Base-by-base conservation (phyloP, 352 stramenopile species). In the Peronospora farinosa region DNA sequence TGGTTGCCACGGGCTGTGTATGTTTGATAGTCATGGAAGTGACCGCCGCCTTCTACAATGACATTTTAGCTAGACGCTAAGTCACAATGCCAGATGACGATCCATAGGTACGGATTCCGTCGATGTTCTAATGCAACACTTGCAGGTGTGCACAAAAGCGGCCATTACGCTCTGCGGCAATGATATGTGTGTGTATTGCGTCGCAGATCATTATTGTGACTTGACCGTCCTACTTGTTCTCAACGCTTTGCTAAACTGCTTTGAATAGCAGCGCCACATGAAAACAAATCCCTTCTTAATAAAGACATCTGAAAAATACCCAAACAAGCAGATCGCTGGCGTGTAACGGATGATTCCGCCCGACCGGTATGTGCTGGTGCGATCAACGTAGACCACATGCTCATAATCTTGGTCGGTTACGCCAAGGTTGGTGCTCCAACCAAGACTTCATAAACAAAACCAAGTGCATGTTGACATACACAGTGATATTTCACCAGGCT, bases 101-200 rank as follows among this genome's bases (percentile, higher is more conserved):
- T 12, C 67, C 67, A 0, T 67, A 78, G 65, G 72, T 78, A 67
- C 12, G 15, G 38, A 39, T 50, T 8, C 32, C 21, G 2, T 39
- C 33, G 6, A 19, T 19, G n/a, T 19, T 16, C 13, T 38, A 9
- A 16, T 38, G 4, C 19, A 15, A 15, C 21, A 47, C 7, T 16
- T 30, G n/a, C 48, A 1, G n/a, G 21, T 61, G 9, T 88, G 77
- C 47, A n/a, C 66, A 40, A 86, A 72, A n/a, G n/a, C n/a, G 77
- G 74, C 84, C 47, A 51, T 86, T 41, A 74, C 71, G 40, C 64
- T 88, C 30, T 88, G 77, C 19, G 55, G 43, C 23, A 74, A 88
- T 51, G 74, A 74, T 41, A 84, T 84, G 12, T n/a, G n/a, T n/a
- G n/a, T n/a, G n/a, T 82, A 86, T 33, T 63, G 74, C 2, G 46